Base-by-base conservation (phyloP, 306 rosid genomes). In the Vigna hirtella region DNA sequence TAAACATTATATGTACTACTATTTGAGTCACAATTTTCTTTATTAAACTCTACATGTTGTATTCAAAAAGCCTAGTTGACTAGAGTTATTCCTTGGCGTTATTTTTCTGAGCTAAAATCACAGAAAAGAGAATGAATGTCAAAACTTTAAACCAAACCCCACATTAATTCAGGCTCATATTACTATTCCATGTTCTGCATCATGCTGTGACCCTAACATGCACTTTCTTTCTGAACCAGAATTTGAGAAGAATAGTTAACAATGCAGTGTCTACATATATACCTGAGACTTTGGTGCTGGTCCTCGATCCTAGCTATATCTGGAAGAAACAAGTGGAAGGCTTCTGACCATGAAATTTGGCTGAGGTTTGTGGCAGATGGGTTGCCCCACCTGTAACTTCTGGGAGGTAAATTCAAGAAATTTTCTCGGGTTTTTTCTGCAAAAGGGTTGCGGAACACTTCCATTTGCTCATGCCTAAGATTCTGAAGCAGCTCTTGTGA, bases 321-420 rank as follows among this genome's bases (percentile, higher is more conserved):
- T 9, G 65, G 64, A 56, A 88, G 65, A 76, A 89, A 68, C 1
- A 89, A 67, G 74, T 88, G 97, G 49, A 88, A 70, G 45, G 94
- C 90, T 87, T 93, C 98, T 13, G 90, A 89, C 97, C 98, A 93
- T 32, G 89, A 74, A 30, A 91, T 50, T 79, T 91, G 94, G 0
- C 9, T 67, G 1, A 79, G 49, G 72, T 76, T 73, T 26, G 80
- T 84, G 36, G 98, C 97, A 24, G 30, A 61, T 9, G 88, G 84
- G 53, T 89, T 93, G 1, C 97, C 98, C 94, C 91, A 91, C 8
- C 90, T 87, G 77, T 93, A 89, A 73, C 81, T 74, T 22, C 69
- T 84, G 4, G 83, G 32, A n/a, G 84, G 71, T 30, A 87, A 76
- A 59, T 88, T 88, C 75, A 88, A 30, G 66, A 85, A 83, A 5